Percentiles rank a stretch among this genome's conserved stretches.
Conservation (phyloP, 73 alveolate species). For the Diophrys appendiculata region DNA sequence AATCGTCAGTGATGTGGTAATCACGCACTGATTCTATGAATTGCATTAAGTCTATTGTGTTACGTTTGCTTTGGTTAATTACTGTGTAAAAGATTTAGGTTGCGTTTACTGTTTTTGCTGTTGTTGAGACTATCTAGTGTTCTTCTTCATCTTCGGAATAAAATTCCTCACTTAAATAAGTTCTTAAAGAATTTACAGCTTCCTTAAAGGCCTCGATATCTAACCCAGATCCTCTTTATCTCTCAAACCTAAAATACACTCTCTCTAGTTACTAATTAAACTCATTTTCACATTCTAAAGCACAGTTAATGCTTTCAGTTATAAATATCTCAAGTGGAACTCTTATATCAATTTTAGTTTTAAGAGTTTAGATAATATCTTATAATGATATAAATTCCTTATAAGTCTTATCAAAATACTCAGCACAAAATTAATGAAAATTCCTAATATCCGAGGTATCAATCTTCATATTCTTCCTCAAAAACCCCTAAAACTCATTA, state of each 20-base stretch:
- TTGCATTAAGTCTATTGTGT: background rate
- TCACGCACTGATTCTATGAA: background rate
- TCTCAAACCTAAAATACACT: background rate
- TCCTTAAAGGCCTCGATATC: background rate
- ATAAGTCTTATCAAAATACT: background rate
- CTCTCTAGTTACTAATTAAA: background rate
- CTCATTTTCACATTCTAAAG: background rate
- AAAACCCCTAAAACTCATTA: background rate
- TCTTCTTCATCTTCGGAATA: background rate
- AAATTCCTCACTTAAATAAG: too few relatives aligned
- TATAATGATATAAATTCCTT: background rate
- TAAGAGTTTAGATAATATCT: background rate
- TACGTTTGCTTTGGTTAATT: background rate
- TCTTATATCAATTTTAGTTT: background rate
- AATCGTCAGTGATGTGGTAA: background rate
- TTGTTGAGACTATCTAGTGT: background rate
- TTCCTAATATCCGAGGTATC: background rate
- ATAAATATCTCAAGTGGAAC: background rate
- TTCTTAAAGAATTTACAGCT: too few relatives aligned
- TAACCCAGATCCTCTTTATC: background rate
- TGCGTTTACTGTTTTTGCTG: background rate
- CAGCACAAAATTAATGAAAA: background rate
- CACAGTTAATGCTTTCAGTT: background rate
- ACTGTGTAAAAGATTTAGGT: background rate
- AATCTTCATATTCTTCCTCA: background rate